A percentile compares a stretch with the other conserved stretches of the same genome.
These are phyloP conservation scores for Triticum urartu DNA, from an alignment of 176 grass and related monocot genomes.

Conservation along the genomic window DNA sequence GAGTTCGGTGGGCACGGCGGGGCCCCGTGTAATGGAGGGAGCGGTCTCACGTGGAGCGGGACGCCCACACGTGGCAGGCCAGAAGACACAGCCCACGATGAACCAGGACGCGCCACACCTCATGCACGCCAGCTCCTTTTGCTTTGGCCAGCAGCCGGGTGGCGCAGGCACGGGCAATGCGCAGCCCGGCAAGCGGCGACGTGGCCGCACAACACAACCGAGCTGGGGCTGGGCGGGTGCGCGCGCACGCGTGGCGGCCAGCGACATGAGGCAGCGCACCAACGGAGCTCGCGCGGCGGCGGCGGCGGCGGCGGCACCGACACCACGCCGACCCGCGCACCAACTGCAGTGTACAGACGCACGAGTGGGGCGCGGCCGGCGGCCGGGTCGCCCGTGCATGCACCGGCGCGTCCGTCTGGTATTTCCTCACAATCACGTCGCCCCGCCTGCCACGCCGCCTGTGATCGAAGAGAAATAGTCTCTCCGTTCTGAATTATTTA, in stretches of 20 bases:
- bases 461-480: not conserved
- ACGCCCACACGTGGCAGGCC: not conserved
- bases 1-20: too few species aligned
- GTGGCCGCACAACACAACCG: not conserved
- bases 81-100: not conserved
- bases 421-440: not conserved
- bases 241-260: not conserved
- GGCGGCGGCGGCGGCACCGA: not conserved
- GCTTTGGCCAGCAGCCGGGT: not conserved
- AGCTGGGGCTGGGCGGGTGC: not conserved
- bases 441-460: not conserved
- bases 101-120: not conserved
- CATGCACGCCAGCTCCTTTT: not conserved
- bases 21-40: not conserved
- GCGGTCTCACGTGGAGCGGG: not conserved
- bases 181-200: not conserved
- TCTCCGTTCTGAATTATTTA: too few species aligned
- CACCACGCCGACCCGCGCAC: not conserved
- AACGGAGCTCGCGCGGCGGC: too few species aligned
- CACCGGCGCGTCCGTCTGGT: not conserved
- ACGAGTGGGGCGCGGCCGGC: too few species aligned
- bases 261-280: not conserved
- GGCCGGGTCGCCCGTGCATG: too few species aligned
- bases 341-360: not conserved
- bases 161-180: not conserved